Evolutionary conservation across 139 green algal species (phyloP), one percentile per base, ranked within the genome.

Genomic region (Chlamydomonas eustigma): DNA sequence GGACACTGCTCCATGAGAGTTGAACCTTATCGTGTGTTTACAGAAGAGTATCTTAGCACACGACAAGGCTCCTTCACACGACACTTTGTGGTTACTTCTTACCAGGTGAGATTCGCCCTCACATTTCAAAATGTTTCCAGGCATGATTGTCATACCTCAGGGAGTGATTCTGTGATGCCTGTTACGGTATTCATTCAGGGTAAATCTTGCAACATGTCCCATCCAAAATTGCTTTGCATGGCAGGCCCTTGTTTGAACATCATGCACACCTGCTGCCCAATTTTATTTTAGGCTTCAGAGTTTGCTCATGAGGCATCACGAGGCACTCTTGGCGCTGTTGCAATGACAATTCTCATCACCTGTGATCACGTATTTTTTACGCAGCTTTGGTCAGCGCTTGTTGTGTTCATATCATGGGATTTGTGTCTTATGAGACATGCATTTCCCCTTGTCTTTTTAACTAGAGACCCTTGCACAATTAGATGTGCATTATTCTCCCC

Each of bases 21-120:
- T 36, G 76, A 80, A 65, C 25, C 37, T 18, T 67, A 79, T 35
- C 76, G 80, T 32, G 66, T 82, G 66, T 81, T 80, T 35, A 39
- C 68, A 22, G 58, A 78, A 71, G 76, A 82, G 76, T 81, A 80
- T 72, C 39, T 32, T 2, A 36, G 64, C 5, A 8, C 30, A 36
- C n/a, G 28, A 0, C 63, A 50, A 0, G 74, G 37, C 4, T 30
- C 34, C 22, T 80, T 78, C 80, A 80, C 76, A 4, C 65, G 80
- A 2, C 65, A 80, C 66, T 85, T 85, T 73, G 39, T 85, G 18
- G 76, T 51, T 25, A 77, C 72, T 12, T 81, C 76, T 2, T 85
- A 82, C 66, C 33, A 34, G 70, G 77, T n/a, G n/a, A n/a, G n/a
- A n/a, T n/a, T n/a, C n/a, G n/a, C n/a, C n/a, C n/a, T n/a, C n/a